Percentiles rank a stretch among this genome's conserved stretches.
phyloP scores from a whole-genome alignment of 495 filamentous ascomycete species.

The Neurospora sp. region DNA sequence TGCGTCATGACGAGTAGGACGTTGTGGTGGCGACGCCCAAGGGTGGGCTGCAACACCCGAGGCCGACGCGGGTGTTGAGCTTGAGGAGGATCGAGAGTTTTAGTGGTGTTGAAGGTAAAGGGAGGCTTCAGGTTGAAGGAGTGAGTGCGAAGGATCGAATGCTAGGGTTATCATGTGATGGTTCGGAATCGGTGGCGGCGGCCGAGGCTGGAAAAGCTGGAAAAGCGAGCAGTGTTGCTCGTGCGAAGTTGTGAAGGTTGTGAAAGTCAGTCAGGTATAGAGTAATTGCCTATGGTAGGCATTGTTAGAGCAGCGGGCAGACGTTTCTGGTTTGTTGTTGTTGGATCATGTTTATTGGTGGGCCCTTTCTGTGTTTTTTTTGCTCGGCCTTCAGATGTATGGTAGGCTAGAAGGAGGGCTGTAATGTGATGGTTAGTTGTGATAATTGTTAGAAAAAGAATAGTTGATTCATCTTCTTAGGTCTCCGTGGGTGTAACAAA shows the following conservation, averaged over 20 bases:
- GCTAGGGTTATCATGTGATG: background rate
- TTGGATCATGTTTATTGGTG: background rate
- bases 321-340: background rate
- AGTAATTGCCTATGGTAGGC: background rate
- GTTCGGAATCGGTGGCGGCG: background rate
- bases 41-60: conserved; percentile 24
- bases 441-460: background rate
- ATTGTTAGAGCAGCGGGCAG: background rate
- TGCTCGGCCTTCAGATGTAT: background rate
- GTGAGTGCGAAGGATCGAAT: conserved; percentile 3
- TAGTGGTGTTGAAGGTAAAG: conserved; percentile 1
- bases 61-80: conserved; percentile 22
- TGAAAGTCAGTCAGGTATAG: background rate
- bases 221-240: background rate
- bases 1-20: conserved; percentile 5
- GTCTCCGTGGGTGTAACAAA: background rate
- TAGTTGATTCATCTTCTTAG: background rate
- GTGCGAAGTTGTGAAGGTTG: background rate
- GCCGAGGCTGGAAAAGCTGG: background rate
- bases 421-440: background rate
- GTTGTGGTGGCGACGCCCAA: conserved; percentile 14
- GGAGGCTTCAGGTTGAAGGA: conserved; percentile 2
- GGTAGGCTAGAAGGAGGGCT: background rate
- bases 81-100: conserved; percentile 25
- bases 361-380: background rate